A percentile compares a stretch with the other conserved stretches of the same genome.
These are phyloP conservation scores for Rhododendron henanense DNA, from an alignment of 148 eudicot genomes.

Conservation along the genomic window DNA sequence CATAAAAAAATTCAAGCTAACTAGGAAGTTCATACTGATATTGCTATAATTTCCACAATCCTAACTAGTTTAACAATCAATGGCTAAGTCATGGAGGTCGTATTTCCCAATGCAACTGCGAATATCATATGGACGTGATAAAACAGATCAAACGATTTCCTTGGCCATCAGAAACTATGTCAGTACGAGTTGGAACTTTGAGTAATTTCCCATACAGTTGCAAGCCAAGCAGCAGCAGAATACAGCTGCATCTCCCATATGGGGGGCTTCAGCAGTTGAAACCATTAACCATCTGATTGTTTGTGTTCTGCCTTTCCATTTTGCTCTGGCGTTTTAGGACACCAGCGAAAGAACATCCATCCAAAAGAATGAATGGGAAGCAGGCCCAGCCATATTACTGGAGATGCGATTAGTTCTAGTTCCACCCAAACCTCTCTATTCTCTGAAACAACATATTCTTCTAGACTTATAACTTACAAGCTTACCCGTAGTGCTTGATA, in stretches of 20 bases:
- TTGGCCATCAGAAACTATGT: not conserved
- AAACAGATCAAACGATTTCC: not conserved
- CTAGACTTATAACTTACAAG: not conserved
- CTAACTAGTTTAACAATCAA: not conserved
- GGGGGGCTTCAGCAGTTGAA: not conserved
- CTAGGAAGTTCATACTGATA: not conserved
- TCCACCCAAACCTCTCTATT: not conserved
- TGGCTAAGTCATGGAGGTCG: not conserved
- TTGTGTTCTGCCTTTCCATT: no score
- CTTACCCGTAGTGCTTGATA: not conserved
- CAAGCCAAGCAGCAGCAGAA: not conserved
- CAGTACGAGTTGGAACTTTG: not conserved
- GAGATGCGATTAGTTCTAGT: not conserved
- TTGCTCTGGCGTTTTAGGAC: not conserved
- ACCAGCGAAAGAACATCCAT: not conserved
- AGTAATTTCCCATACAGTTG: not conserved
- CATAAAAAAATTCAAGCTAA: not conserved
- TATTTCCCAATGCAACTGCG: not conserved
- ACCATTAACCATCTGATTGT: not conserved
- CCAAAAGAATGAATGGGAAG: not conserved
- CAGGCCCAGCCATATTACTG: not conserved
- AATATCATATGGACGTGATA: not conserved
- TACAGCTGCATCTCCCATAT: not conserved
- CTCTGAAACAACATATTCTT: not conserved
- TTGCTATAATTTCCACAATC: not conserved